These are phyloP conservation scores for Helicocarpus griseus DNA, from an alignment of 2,329 filamentous ascomycete genomes.

Conservation along the genomic window DNA sequence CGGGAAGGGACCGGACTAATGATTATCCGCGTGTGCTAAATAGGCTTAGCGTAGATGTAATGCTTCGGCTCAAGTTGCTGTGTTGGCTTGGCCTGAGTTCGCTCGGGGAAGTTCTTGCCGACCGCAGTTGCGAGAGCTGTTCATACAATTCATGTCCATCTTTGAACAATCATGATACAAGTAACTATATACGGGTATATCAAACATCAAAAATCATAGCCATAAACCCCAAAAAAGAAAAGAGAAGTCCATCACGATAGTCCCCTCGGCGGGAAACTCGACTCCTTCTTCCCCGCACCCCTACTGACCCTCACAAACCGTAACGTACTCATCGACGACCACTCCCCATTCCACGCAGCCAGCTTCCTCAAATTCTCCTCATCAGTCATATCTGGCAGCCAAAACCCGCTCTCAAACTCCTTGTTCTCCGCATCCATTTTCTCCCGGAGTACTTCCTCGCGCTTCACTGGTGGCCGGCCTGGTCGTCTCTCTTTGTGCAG, in stretches of 20 bases:
- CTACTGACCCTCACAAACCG: slow-evolving; percentile 66
- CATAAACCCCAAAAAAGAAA: not conserved
- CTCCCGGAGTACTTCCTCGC: slow-evolving; percentile 67
- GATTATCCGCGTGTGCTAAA: too few species aligned
- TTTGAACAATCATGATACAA: too few species aligned
- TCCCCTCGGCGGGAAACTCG: slow-evolving; percentile 67
- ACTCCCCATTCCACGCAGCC: slow-evolving; percentile 69
- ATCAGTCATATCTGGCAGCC: slow-evolving; percentile 64
- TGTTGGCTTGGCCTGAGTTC: too few species aligned
- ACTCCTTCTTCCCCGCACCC: slow-evolving; percentile 54
- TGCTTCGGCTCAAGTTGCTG: too few species aligned
- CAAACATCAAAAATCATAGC: not conserved
- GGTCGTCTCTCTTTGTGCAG: slow-evolving; percentile 57
- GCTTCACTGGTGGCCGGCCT: slow-evolving; percentile 66
- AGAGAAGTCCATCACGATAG: slow-evolving; percentile 27
- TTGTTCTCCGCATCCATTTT: slow-evolving; percentile 61
- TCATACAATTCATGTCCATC: too few species aligned
- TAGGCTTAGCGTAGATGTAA: too few species aligned
- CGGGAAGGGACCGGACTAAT: too few species aligned
- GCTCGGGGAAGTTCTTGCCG: too few species aligned
- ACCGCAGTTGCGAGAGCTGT: too few species aligned
- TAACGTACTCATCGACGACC: slow-evolving; percentile 67
- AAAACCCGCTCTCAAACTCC: slow-evolving; percentile 76
- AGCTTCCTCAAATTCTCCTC: slow-evolving; percentile 56
- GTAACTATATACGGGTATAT: not conserved